Evolutionary conservation across 805 yeast genomes (phyloP), one percentile per base, ranked within the genome.

Genomic region (Pichia cabralensis): DNA sequence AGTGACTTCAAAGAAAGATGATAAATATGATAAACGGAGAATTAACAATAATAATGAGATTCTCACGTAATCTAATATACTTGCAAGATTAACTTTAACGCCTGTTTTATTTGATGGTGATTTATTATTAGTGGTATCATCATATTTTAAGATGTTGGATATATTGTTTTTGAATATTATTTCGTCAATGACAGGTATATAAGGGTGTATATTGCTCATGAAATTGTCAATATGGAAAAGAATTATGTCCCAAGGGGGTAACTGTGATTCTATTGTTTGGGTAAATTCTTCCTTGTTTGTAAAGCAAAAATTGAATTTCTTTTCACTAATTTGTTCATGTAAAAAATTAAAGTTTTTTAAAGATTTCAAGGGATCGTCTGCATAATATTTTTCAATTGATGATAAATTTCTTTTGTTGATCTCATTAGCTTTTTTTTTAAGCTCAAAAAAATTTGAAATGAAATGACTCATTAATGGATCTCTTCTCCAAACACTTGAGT

Each of bases 151-250:
- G 5, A 71, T 58, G 24, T 58, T 48, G 0, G 50, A 22, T 12
- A 68, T 40, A 17, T 58, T 55, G 4, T 31, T 35, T 27, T 49
- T 53, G 34, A 67, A 64, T n/a, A 41, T 41, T 0, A 18, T 25
- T 39, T 68, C 73, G 39, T 69, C 72, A 16, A 69, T 35, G 21
- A 64, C 57, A 0, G 77, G 75, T 40, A 67, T 53, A 33, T 59
- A 65, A 4, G 75, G 72, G 42, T 68, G 65, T 2, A 67, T 48
- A 4, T 48, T 36, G 1, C 35, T 33, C 45, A 69, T 65, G 36
- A 60, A 70, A 26, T 58, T 45, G 17, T 60, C 52, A 8, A 69
- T 39, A 31, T 65, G 56, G n/a, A 48, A 38, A 56, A 63, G 50
- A 4, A 67, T 48, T 1, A 61, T 56, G 19, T 46, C n/a, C n/a